phyloP scores from a whole-genome alignment of 202 grass and related monocot genomes.

The Setaria italica region DNA sequence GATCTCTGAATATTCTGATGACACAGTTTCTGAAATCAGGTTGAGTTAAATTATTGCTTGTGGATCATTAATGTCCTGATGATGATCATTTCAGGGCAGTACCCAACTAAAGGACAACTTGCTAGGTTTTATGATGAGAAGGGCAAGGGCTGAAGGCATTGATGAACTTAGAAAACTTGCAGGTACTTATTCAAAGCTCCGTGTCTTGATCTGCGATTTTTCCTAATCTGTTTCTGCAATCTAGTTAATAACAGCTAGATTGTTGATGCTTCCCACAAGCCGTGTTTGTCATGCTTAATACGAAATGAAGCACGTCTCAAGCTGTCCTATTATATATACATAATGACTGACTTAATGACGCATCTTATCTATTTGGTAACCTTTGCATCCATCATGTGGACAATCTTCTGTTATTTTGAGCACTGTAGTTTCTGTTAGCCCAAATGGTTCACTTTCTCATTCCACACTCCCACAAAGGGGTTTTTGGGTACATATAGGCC shows the following conservation, averaged over 20 bases:
- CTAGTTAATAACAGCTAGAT: slow-evolving; percentile 35
- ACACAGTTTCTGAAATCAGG: not conserved
- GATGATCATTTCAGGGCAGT: slow-evolving; percentile 13
- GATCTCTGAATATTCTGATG: not conserved
- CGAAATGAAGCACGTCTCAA: slow-evolving; percentile 24
- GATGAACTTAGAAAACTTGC: slow-evolving; percentile 24
- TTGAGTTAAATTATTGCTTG: slow-evolving; percentile 17
- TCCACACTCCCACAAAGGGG: too few species aligned
- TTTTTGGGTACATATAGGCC: too few species aligned
- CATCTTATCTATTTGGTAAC: slow-evolving; percentile 1
- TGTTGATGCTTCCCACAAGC: slow-evolving; percentile 6
- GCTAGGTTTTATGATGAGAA: not conserved
- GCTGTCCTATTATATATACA: slow-evolving; percentile 19
- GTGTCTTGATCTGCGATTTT: slow-evolving; percentile 10
- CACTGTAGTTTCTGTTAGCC: not conserved
- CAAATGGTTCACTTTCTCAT: too few species aligned
- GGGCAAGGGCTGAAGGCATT: slow-evolving; percentile 23
- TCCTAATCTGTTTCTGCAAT: not conserved
- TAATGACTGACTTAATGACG: slow-evolving; percentile 15
- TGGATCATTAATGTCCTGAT: not conserved
- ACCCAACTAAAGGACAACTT: slow-evolving; percentile 36
- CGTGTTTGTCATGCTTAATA: slow-evolving; percentile 37
- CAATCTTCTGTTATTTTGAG: slow-evolving; percentile 6
- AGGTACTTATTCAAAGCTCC: slow-evolving; percentile 38
- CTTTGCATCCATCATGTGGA: not conserved